These are phyloP conservation scores for Barnettozyma wickerhamii DNA, from an alignment of 805 yeast genomes.

Conservation along the genomic window DNA sequence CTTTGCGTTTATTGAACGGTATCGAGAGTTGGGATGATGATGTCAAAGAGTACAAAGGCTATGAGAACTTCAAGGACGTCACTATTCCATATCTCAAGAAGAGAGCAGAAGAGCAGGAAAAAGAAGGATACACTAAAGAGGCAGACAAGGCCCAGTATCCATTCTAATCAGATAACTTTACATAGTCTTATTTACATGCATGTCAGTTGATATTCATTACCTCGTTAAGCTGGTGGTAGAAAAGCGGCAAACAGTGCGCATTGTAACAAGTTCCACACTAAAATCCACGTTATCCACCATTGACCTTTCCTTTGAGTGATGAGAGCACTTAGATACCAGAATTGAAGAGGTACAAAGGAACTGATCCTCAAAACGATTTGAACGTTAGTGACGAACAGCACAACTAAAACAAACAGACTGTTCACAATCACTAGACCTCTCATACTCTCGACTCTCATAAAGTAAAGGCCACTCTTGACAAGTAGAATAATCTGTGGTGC, in stretches of 20 bases:
- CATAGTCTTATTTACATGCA: neutral
- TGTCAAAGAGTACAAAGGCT: slow-evolving; percentile 60
- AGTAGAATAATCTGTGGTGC: slow-evolving; percentile 58
- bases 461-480: slow-evolving; percentile 31
- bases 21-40: slow-evolving; percentile 56
- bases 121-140: slow-evolving; percentile 19
- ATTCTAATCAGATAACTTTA: slow-evolving; percentile 4
- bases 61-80: slow-evolving; percentile 45
- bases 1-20: slow-evolving; percentile 55
- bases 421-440: slow-evolving; percentile 41
- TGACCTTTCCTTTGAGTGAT: slow-evolving; percentile 27
- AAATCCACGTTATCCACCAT: slow-evolving; percentile 42
- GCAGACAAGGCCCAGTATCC: slow-evolving; percentile 18
- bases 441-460: slow-evolving; percentile 31
- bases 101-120: slow-evolving; percentile 33
- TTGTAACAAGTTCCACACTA: slow-evolving; percentile 66
- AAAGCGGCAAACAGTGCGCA: slow-evolving; percentile 74
- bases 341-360: slow-evolving; percentile 69
- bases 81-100: slow-evolving; percentile 50
- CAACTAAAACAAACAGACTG: slow-evolving; percentile 42
- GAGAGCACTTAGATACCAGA: slow-evolving; percentile 61
- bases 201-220: no score
- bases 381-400: slow-evolving; percentile 66
- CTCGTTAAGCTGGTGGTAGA: slow-evolving; percentile 90
- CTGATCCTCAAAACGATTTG: slow-evolving; percentile 82